Percentiles rank a stretch among this genome's conserved stretches.
These are phyloP conservation scores for Boletus bicolor DNA, from an alignment of 768 basidiomycete species.

Conservation along the genomic window DNA sequence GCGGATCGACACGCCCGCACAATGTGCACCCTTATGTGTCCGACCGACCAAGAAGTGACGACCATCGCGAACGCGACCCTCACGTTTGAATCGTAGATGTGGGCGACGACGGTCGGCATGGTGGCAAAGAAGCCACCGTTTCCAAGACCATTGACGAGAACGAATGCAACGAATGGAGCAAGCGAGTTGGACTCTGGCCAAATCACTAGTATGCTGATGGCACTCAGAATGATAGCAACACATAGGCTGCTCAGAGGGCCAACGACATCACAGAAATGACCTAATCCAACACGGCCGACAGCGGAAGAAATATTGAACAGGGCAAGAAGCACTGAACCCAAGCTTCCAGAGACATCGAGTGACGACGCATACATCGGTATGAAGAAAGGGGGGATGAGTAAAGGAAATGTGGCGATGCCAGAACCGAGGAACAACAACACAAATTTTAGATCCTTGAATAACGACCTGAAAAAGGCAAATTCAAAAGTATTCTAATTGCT, in stretches of 20 bases:
- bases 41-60: constrained; percentile 30
- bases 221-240: background rate
- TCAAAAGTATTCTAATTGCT: background rate
- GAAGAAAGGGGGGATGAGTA: constrained; percentile 35
- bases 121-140: constrained; percentile 35
- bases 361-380: constrained; percentile 30
- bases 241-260: background rate
- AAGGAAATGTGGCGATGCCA: constrained; percentile 35
- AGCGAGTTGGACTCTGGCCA: background rate
- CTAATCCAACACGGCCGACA: background rate
- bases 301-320: background rate
- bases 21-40: constrained; percentile 25
- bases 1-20: background rate
- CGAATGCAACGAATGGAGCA: constrained; percentile 22
- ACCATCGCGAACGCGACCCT: constrained; percentile 35
- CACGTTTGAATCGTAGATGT: constrained; percentile 30
- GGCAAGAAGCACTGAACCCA: background rate
- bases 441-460: constrained; percentile 3
- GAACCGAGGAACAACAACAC: constrained; percentile 31
- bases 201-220: background rate
- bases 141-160: constrained; percentile 28
- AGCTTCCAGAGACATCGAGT: background rate
- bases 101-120: constrained; percentile 31
- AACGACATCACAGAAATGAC: background rate
- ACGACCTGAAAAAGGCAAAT: constrained; percentile 14